phyloP scores from a whole-genome alignment of 2,329 filamentous ascomycete genomes.

The Didymella exigua region DNA sequence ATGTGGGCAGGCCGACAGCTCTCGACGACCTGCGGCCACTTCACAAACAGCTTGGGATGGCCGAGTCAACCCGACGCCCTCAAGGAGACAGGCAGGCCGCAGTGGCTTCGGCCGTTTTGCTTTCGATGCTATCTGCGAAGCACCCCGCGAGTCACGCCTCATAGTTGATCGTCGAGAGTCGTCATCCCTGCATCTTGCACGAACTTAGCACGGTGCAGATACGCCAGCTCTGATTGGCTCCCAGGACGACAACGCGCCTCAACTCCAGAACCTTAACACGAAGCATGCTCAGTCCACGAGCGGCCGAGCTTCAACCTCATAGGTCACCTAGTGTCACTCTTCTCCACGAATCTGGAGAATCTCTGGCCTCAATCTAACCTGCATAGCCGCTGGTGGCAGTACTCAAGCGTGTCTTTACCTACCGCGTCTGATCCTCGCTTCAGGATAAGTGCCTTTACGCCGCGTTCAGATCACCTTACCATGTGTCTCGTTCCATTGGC shows the following conservation, averaged over 20 bases:
- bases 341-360: constrained; percentile 34
- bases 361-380: constrained; percentile 37
- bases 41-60: background rate
- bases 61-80: constrained; percentile 11
- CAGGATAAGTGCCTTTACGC: constrained; percentile 21
- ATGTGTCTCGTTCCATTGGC: constrained; percentile 46
- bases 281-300: constrained; percentile 40
- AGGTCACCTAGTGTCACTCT: constrained; percentile 26
- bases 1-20: background rate
- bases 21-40: background rate
- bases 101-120: constrained; percentile 15
- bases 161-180: constrained; percentile 13
- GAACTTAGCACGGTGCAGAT: constrained; percentile 34
- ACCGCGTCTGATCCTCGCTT: constrained; percentile 13
- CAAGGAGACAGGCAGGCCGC: constrained; percentile 4
- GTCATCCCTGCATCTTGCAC: constrained; percentile 37
- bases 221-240: constrained; percentile 37
- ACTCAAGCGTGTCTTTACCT: constrained; percentile 13
- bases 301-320: constrained; percentile 33
- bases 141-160: constrained; percentile 17
- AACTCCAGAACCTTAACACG: constrained; percentile 44
- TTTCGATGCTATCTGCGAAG: constrained; percentile 1
- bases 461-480: constrained; percentile 29
- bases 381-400: constrained; percentile 42
- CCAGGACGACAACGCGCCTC: constrained; percentile 24